Base-by-base conservation (phyloP, 1,284 basidiomycete species). In the Ustilago bromivora region DNA sequence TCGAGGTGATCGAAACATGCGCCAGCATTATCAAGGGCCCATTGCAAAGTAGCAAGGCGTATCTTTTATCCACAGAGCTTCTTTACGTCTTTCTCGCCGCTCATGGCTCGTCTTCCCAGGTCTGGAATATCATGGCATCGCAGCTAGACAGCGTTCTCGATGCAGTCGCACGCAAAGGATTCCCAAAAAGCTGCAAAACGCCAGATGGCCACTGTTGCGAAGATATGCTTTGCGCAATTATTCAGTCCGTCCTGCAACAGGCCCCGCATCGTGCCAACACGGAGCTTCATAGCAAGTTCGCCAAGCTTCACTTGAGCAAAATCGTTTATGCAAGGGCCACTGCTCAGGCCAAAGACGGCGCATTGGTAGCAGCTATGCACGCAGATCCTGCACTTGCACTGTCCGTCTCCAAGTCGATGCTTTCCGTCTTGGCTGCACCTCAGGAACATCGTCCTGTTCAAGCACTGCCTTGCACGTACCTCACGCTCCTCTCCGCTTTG, bases 351-450 rank as follows among this genome's bases (percentile, higher is more conserved):
- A 51, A 65, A 41, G 71, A 73, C 46, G 71, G 61, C 17, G 71
- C 71, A 31, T 32, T 73, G 36, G 71, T 68, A 23, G 71, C 62
- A 31, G 71, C 71, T 2, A 57, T 73, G n/a, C 58, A 68, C 8
- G 58, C 58, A 3, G 55, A 61, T 17, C 58, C 71, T 2, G 41
- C 35, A 19, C 61, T 67, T 4, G 65, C 71, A 1, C 4, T n/a
- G 17, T 61, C 65, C 19, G 57, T 65, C 4, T 51, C 58, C 13
- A 23, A 38, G 11, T 52, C 57, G 9, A 10, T 68, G 4, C 47
- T 54, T 19, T 52, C 51, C 8, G 15, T 65, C 13, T 51, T 73
- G 28, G 23, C 6, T 13, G 4, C 23, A 23, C 51, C 23, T 47
- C 35, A 13, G n/a, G 23, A 32, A 28, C 0, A 40, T 7, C 15